Percentiles rank a stretch among this genome's conserved stretches.
phyloP scores from a whole-genome alignment of 441 rosid genomes.

The Raphanus hybrid region DNA sequence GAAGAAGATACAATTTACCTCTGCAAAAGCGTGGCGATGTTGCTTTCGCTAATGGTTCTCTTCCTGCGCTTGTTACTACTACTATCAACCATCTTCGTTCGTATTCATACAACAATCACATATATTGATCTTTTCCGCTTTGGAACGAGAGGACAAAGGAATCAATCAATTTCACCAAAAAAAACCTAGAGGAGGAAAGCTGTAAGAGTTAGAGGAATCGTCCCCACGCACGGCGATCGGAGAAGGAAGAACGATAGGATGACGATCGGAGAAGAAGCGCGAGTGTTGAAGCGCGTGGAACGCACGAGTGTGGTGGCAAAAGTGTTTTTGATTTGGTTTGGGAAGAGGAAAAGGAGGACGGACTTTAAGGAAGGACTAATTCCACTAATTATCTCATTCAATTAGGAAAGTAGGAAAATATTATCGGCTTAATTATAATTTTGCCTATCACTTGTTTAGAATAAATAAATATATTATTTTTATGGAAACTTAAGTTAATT shows the following conservation, averaged over 20 bases:
- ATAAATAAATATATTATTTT: not conserved
- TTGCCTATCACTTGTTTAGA: not conserved
- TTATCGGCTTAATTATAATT: not conserved
- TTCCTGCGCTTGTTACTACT: constrained; percentile 46
- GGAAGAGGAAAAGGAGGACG: not conserved
- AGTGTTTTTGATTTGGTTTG: not conserved
- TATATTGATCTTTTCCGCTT: no score
- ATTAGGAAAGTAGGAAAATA: not conserved
- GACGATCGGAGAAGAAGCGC: constrained; percentile 31
- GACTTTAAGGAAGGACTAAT: not conserved
- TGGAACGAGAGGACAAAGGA: no score
- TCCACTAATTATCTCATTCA: not conserved
- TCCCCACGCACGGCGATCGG: not conserved
- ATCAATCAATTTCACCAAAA: constrained; percentile 16
- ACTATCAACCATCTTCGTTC: constrained; percentile 50
- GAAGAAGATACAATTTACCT: constrained; percentile 44
- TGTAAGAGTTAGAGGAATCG: not conserved
- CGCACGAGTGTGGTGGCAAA: not conserved
- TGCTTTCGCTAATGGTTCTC: constrained; percentile 59
- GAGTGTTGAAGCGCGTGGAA: constrained; percentile 31
- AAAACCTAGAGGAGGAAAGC: no score
- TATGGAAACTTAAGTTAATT: not conserved
- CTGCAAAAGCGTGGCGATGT: constrained; percentile 61
- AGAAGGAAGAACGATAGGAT: constrained; percentile 5
- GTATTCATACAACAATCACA: constrained; percentile 36